Base-by-base conservation (phyloP, 2,329 filamentous ascomycete genomes). In the Diaporthe velutina region DNA sequence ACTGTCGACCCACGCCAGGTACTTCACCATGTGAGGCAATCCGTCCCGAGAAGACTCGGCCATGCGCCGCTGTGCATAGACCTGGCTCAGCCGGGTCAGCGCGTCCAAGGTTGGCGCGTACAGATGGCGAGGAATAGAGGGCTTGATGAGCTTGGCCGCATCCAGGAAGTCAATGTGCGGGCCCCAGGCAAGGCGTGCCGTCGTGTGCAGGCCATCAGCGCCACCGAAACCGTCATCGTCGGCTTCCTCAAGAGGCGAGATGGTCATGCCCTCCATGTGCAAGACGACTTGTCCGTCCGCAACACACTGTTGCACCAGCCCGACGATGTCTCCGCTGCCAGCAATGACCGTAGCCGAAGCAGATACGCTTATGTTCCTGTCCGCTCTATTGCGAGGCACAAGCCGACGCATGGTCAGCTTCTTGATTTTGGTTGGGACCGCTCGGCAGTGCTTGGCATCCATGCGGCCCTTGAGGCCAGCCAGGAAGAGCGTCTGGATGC, bases 111-210 rank as follows among this genome's bases (percentile, higher is more conserved):
- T 8, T 13, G 15, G 17, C 7, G 54, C 7, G 54, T 57, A 57
- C 8, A 57, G 54, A 10, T 57, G 54, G 17, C 54, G 15, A 2
- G 30, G 54, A 13, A 57, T 57, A 3, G 54, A 57, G 1, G 54
- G 54, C 17, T 7, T 57, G 54, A 57, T 57, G 1, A 57, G 54
- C 54, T 57, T 57, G 15, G 30, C 28, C n/a, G 54, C 54, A 13
- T 57, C 54, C 30, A 57, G 54, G 54, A 57, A 57, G 30, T 57
- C 54, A 10, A 57, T 35, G 54, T 57, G 54, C 3, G 54, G 54
- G 17, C 54, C 54, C 54, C 54, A 57, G 15, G 3, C 2, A 3
- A 12, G 4, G 15, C 54, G 54, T 12, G 54, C 54, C 17, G 54
- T 57, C 5, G 54, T 35, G 1, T 1, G 54, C 5, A 57, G 54